Conservation (phyloP, 2,329 filamentous ascomycete species). For the Ophiocordyceps camponoti-floridani region DNA sequence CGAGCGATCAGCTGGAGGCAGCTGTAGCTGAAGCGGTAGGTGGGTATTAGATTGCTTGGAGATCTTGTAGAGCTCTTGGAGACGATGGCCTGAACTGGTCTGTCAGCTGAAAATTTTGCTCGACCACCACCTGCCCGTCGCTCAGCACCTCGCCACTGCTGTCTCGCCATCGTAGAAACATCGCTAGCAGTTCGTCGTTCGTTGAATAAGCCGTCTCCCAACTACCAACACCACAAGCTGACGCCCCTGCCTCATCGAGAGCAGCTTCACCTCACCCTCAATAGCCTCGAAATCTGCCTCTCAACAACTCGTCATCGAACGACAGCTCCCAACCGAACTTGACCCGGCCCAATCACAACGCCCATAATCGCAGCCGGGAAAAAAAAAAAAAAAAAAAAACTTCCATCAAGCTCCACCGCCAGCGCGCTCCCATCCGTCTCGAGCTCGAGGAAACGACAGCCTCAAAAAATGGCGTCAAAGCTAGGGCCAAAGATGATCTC, state of each 20-base stretch:
- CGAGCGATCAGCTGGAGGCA: no score
- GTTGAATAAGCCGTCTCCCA: neutral
- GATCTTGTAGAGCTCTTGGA: no score
- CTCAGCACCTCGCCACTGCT: no score
- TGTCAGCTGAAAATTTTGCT: no score
- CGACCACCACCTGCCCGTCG: no score
- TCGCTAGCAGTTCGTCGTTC: no score
- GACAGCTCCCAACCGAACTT: conserved; percentile 13
- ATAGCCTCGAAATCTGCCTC: neutral
- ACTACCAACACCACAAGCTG: neutral
- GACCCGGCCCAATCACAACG: conserved; percentile 16
- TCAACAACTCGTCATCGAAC: neutral
- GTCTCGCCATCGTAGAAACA: no score
- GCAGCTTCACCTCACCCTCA: neutral
- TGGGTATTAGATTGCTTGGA: no score
- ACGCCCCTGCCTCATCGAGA: neutral
- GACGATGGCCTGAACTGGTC: no score
- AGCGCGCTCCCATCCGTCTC: neutral
- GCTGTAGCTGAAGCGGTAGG: no score
- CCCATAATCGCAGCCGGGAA: conserved; percentile 4
- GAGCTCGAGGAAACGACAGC: no score
- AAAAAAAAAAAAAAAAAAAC: conserved; percentile 16
- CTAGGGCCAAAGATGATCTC: conserved; percentile 16
- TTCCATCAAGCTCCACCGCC: neutral
- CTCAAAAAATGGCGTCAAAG: neutral